phyloP scores from a whole-genome alignment of 345 rosid species.

The Fremontodendron californicum region DNA sequence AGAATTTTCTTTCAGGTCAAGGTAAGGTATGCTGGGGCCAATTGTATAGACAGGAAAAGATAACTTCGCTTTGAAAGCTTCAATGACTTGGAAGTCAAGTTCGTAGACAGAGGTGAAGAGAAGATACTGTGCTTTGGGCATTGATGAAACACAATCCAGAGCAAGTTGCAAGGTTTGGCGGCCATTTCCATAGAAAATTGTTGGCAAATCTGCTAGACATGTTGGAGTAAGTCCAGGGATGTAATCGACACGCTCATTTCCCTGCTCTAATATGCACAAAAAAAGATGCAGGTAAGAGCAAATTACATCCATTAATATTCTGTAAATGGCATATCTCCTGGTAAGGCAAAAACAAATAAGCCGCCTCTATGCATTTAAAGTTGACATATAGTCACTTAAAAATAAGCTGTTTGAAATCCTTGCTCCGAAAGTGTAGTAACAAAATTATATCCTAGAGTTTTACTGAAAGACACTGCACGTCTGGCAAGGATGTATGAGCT shows the following conservation, averaged over 20 bases:
- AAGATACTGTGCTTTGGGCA: constrained; percentile 31
- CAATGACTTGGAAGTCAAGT: constrained; percentile 24
- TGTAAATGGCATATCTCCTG: not conserved
- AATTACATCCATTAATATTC: not conserved
- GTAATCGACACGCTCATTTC: constrained; percentile 33
- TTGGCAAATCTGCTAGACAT: constrained; percentile 22
- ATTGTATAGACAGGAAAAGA: constrained; percentile 30
- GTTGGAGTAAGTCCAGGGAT: constrained; percentile 37
- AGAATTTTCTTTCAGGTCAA: not conserved
- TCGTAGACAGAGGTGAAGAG: constrained; percentile 28
- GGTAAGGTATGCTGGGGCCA: constrained; percentile 41
- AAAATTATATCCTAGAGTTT: not conserved
- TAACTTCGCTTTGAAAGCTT: constrained; percentile 18
- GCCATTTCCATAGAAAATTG: not conserved
- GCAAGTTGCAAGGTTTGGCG: not conserved
- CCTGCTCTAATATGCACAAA: constrained; percentile 24
- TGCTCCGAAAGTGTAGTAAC: not conserved
- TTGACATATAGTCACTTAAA: not conserved
- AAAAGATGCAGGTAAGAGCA: not conserved
- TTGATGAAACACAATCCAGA: constrained; percentile 7
- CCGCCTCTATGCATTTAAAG: no score
- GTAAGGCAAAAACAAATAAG: not conserved
- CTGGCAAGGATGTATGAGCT: not conserved
- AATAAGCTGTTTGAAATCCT: not conserved
- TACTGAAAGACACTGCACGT: not conserved